Evolutionary conservation across 768 basidiomycete species (phyloP), one percentile per base, ranked within the genome.

Genomic region (Suillus placidus): DNA sequence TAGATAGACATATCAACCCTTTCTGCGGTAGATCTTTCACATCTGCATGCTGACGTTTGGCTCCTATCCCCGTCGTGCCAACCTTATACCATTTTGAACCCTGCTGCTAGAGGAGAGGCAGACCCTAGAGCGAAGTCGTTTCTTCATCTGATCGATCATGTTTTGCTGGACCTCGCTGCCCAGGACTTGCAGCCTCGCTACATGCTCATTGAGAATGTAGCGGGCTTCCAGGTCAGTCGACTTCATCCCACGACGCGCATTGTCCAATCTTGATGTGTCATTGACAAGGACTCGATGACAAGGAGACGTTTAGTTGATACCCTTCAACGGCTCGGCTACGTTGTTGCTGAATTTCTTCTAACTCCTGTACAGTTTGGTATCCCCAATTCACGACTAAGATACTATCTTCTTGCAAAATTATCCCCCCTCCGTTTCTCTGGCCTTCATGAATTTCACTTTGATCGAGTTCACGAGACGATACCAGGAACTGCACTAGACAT

Each of bases 21-120:
- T 30, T 80, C 82, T 6, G 82, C 87, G 1, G 55, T 76, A 3
- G 75, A 79, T 18, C 76, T 94, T 7, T 78, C 81, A 14, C 64
- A 69, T 23, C 77, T 84, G 32, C 66, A 84, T 61, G 88, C 90
- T 20, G 76, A 88, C 67, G 73, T 92, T 6, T 94, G 93, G 92
- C 83, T 94, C 20, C 75, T 93, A 54, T 93, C 92, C 0, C 93
- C 92, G 6, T 87, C 92, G 8, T 94, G 92, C 73, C 92, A 94
- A 71, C 93, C 93, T 0, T 94, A 93, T 71, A 93, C 93, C 0
- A 85, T 92, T 3, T 78, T 94, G 61, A 93, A 92, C 71, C 87
- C 90, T 4, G 79, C 82, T 16, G 89, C 90, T 10, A 88, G 88
- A 78, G 91, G 90, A 12, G 85, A 83, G 9, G 77, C 78, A 13